Evolutionary conservation across 305 asterid species (phyloP), one percentile per base, ranked within the genome.

Genomic region (Petunia hybrid): DNA sequence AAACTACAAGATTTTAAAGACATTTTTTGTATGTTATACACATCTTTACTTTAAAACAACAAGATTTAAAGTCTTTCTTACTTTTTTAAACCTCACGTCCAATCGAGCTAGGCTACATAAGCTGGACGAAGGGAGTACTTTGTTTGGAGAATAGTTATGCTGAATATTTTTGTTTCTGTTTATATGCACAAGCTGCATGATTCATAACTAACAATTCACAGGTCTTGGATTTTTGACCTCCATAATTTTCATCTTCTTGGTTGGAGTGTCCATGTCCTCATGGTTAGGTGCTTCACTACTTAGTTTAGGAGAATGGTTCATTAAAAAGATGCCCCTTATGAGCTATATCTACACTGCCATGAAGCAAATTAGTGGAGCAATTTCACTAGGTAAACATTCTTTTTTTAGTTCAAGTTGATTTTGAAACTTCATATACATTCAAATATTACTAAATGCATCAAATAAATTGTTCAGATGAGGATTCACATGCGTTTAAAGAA

Each of bases 261-360:
- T 87, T 80, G 90, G 88, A 8, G 85, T 87, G 82, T 85, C 86
- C 79, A 87, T 77, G 85, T 87, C 90, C 60, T 87, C 90, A 79
- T 87, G 90, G 87, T 77, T 87, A 63, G 90, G 88, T 13, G 83
- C 90, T 2, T 87, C 90, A 46, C 80, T 87, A 40, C 83, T 87
- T 60, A 80, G 84, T 53, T 75, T 87, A 78, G 90, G 90, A 35
- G 90, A 85, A 82, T 87, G 90, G 88, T 56, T 87, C 59, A 87
- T 87, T 12, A 87, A 87, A 78, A 85, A 84, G 68, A 79, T 83
- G 90, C 87, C 88, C 56, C 81, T 87, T n/a, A 80, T 87, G 81
- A 83, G 88, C 70, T 85, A 85, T 56, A 83, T 87, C 56, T 87
- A 87, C 42, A 31, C 82, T 36, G 87, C 90, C 48, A 85, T 88